phyloP scores from a whole-genome alignment of 2,329 filamentous ascomycete genomes.

The Leptographium procerum region DNA sequence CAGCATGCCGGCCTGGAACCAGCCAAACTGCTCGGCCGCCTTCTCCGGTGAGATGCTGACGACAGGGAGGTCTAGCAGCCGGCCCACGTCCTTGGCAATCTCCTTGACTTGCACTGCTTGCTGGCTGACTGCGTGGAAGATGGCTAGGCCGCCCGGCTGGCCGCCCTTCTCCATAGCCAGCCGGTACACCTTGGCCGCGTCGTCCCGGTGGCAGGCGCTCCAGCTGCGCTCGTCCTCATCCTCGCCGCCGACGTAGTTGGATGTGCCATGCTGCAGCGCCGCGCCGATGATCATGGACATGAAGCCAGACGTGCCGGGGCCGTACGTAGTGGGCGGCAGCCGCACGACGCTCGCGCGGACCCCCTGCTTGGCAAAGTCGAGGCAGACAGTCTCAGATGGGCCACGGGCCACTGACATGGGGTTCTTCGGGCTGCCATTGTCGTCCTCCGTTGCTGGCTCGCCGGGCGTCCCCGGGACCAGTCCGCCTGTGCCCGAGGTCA shows the following conservation, averaged over 20 bases:
- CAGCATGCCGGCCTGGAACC: background rate
- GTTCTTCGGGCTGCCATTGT: conserved; percentile 9
- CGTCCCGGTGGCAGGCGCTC: conserved; percentile 24
- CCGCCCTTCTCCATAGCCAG: conserved; percentile 23
- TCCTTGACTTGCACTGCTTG: conserved; percentile 23
- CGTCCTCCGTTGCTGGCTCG: conserved; percentile 19
- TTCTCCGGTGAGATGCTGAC: conserved; percentile 18
- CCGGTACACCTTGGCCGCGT: conserved; percentile 25
- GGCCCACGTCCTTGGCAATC: conserved; percentile 23
- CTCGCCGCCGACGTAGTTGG: conserved; percentile 23
- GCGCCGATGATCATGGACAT: conserved; percentile 15
- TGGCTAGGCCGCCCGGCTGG: conserved; percentile 12
- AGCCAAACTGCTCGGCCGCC: conserved; percentile 17
- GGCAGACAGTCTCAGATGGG: conserved; percentile 15
- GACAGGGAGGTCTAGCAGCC: conserved; percentile 21
- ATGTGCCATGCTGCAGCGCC: conserved; percentile 19
- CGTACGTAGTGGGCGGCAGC: conserved; percentile 27
- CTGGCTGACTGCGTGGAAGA: conserved; percentile 25
- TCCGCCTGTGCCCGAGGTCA: conserved; percentile 23
- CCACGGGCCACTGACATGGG: conserved; percentile 11
- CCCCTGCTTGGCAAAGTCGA: conserved; percentile 17
- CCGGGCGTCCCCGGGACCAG: conserved; percentile 4
- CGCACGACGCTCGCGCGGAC: conserved; percentile 24
- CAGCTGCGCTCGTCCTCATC: conserved; percentile 25
- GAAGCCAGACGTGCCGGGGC: conserved; percentile 21